phyloP scores from a whole-genome alignment of 2,329 filamentous ascomycete species.

The Aspergillus aculeatus region DNA sequence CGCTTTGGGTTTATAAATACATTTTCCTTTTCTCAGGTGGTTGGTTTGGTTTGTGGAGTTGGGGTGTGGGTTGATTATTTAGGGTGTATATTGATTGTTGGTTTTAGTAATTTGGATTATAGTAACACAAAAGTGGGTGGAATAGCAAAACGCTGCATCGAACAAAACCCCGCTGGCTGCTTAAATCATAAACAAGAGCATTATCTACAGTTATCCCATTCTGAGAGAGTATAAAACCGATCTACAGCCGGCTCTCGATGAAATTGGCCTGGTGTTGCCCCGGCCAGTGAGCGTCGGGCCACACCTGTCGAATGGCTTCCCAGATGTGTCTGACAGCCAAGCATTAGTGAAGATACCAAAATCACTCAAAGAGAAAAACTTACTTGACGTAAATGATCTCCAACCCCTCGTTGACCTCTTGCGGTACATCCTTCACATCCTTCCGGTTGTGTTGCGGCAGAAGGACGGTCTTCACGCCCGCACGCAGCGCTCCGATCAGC shows the following conservation, averaged over 20 bases:
- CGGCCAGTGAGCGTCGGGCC: slow-evolving; percentile 86
- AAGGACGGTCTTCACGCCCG: slow-evolving; percentile 91
- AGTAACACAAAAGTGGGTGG: not conserved
- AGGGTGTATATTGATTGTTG: too few species aligned
- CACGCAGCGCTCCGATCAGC: slow-evolving; percentile 86
- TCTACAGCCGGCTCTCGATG: slow-evolving; percentile 75
- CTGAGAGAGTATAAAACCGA: too few species aligned
- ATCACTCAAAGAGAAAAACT: slow-evolving; percentile 34
- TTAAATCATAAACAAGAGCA: not conserved
- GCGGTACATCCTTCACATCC: slow-evolving; percentile 84
- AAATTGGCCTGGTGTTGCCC: slow-evolving; percentile 67
- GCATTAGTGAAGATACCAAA: too few species aligned
- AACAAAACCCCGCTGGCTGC: not conserved
- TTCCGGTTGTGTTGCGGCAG: slow-evolving; percentile 86
- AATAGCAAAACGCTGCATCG: slow-evolving; percentile 11
- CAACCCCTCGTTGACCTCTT: slow-evolving; percentile 82
- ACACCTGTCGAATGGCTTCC: slow-evolving; percentile 87
- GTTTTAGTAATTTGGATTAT: too few species aligned
- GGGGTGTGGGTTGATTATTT: not conserved
- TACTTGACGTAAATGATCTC: slow-evolving; percentile 88
- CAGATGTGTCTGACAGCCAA: slow-evolving; percentile 70
- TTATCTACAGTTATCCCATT: not conserved
- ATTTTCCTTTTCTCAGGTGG: not conserved
- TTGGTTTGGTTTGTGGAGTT: not conserved
- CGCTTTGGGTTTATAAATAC: slow-evolving; percentile 8